Percentiles rank a stretch among this genome's conserved stretches.
Evolutionary conservation across 1,284 basidiomycete genomes (phyloP).

Genomic region (Tranzscheliella williamsii): DNA sequence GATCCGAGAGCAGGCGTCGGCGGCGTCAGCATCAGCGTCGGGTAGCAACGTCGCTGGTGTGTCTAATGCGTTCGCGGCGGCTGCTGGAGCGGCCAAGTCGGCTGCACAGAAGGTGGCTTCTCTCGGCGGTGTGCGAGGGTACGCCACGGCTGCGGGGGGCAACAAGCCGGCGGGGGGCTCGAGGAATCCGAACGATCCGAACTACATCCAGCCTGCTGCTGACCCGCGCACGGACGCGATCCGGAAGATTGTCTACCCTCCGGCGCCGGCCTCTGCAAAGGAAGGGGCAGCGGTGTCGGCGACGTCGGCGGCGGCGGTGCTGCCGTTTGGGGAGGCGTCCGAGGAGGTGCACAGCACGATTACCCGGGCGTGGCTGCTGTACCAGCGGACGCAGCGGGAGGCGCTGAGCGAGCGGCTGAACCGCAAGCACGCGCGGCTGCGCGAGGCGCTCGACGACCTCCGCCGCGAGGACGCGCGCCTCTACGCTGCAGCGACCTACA

Average conservation of each 20-base stretch:
- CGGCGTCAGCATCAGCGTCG: conserved; percentile 1
- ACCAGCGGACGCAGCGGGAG: conserved; percentile 74
- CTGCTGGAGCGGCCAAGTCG: conserved; percentile 14
- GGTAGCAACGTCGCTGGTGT: conserved; percentile 1
- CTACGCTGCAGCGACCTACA: conserved; percentile 48
- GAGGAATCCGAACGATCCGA: conserved; percentile 52
- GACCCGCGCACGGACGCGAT: conserved; percentile 50
- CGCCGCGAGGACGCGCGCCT: conserved; percentile 21
- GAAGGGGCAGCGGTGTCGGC: conserved; percentile 16
- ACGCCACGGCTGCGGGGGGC: conserved; percentile 49
- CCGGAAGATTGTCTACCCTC: conserved; percentile 53
- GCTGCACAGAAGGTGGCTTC: conserved; percentile 17
- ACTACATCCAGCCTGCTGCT: conserved; percentile 46
- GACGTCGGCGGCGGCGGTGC: conserved; percentile 25
- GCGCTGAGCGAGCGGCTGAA: conserved; percentile 29
- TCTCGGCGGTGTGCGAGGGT: conserved; percentile 35
- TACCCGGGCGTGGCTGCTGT: conserved; percentile 84
- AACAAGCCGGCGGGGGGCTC: conserved; percentile 14
- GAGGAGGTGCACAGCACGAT: conserved; percentile 89
- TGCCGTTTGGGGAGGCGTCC: conserved; percentile 31
- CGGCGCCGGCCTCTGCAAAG: conserved; percentile 17
- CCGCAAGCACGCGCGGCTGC: conserved; percentile 41
- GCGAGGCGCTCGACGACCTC: conserved; percentile 49
- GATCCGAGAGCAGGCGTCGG: conserved; percentile 49
- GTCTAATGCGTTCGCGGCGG: conserved; percentile 23